Evolutionary conservation across 1,284 basidiomycete genomes (phyloP).

Genomic region (Thelephora terrestris): DNA sequence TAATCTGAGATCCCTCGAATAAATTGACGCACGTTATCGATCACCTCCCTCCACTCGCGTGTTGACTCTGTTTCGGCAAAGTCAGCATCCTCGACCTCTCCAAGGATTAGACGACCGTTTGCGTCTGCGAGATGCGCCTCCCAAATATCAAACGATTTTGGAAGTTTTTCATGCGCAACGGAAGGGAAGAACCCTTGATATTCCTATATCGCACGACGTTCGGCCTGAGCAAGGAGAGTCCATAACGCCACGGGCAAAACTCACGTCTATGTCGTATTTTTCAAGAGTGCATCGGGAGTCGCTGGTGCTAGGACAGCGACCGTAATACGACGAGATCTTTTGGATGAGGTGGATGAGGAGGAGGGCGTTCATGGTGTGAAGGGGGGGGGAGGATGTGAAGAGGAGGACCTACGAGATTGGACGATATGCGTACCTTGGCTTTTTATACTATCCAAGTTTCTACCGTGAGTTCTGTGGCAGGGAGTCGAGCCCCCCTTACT

Average conservation of each 20-base stretch:
- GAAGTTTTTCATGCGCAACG: conserved; percentile 51
- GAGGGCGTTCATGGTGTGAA: too few species aligned
- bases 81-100: conserved; percentile 41
- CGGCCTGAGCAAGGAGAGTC: neutral
- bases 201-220: conserved; percentile 36
- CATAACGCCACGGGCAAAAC: neutral
- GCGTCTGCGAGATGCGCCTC: conserved; percentile 56
- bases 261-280: conserved; percentile 23
- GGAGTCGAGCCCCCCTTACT: too few species aligned
- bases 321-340: too few species aligned
- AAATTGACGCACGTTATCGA: conserved; percentile 48
- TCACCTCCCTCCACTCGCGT: conserved; percentile 54
- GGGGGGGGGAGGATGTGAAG: too few species aligned
- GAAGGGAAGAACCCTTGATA: conserved; percentile 84
- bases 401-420: too few species aligned
- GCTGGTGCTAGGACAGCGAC: neutral
- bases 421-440: too few species aligned
- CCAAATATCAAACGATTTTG: conserved; percentile 56
- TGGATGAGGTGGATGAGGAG: too few species aligned
- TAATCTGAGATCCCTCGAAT: neutral
- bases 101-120: conserved; percentile 47
- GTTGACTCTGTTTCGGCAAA: conserved; percentile 39
- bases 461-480: too few species aligned
- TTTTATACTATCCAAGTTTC: too few species aligned
- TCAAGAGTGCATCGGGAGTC: conserved; percentile 7